A percentile compares a stretch with the other conserved stretches of the same genome.
Conservation (phyloP, 2,329 filamentous ascomycete species). For the Akanthomyces dipterigenus region DNA sequence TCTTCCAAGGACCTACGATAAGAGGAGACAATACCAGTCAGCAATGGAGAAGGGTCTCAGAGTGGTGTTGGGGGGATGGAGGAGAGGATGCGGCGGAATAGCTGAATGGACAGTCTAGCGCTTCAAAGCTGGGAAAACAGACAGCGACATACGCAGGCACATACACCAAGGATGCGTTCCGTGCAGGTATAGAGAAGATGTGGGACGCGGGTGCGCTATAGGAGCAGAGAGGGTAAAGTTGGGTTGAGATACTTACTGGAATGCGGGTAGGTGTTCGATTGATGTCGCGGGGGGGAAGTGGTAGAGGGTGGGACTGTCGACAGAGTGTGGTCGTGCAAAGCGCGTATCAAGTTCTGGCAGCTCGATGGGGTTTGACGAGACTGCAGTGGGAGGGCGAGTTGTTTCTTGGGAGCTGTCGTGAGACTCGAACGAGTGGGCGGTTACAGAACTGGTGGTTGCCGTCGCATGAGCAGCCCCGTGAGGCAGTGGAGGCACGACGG, state of each 20-base stretch:
- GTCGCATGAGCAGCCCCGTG: neutral
- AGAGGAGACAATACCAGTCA: conserved; percentile 24
- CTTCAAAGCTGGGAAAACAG: neutral
- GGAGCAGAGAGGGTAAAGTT: neutral
- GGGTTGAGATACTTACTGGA: conserved; percentile 10
- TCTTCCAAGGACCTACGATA: conserved; percentile 18
- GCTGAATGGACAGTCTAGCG: neutral
- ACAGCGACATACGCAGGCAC: neutral
- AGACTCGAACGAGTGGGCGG: neutral
- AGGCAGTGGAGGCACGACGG: conserved; percentile 11
- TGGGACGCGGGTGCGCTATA: neutral
- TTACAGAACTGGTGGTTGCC: neutral
- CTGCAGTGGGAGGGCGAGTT: neutral
- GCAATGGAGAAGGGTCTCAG: conserved; percentile 8
- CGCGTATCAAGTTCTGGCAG: conserved; percentile 45
- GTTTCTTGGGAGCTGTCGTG: neutral
- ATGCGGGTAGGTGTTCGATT: neutral
- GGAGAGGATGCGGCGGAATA: neutral
- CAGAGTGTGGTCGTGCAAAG: conserved; percentile 47
- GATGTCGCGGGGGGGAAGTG: conserved; percentile 37
- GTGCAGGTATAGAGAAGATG: neutral
- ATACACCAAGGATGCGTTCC: neutral
- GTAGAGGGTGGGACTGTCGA: conserved; percentile 58
- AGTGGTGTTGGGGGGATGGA: neutral
- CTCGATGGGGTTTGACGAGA: conserved; percentile 28